A percentile compares a stretch with the other conserved stretches of the same genome.
phyloP scores from a whole-genome alignment of 1,284 basidiomycete genomes.

The Ustilago esculenta region DNA sequence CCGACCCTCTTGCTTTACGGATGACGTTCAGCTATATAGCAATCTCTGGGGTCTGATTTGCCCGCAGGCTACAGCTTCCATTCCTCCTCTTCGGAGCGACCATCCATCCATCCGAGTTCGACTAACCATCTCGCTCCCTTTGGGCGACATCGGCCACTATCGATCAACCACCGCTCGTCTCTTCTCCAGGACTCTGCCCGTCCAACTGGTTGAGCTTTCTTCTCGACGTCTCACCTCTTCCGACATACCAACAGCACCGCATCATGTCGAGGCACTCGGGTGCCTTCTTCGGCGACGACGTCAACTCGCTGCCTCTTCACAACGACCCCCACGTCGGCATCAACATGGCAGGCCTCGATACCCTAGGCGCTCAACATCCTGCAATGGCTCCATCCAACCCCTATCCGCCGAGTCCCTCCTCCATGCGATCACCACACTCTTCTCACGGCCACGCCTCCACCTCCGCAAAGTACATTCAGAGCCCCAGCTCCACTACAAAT shows the following conservation, averaged over 20 bases:
- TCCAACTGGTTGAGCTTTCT: no score
- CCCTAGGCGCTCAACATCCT: conserved; percentile 19
- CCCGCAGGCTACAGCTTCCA: conserved; percentile 13
- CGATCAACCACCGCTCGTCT: no score
- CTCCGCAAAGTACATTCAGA: conserved; percentile 30
- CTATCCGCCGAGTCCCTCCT: conserved; percentile 38
- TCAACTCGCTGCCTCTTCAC: conserved; percentile 35
- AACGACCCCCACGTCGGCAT: conserved; percentile 50
- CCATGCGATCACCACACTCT: conserved; percentile 37
- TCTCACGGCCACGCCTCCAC: conserved; percentile 34
- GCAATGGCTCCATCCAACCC: conserved; percentile 4
- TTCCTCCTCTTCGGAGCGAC: conserved; percentile 2
- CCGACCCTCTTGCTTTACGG: conserved; percentile 5
- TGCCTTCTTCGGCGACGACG: conserved; percentile 46
- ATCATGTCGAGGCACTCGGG: conserved; percentile 46
- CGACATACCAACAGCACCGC: background rate
- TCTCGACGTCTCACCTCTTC: no score
- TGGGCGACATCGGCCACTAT: no score
- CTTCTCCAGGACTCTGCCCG: no score
- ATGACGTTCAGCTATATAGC: conserved; percentile 14
- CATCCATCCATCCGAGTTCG: conserved; percentile 1
- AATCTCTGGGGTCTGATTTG: conserved; percentile 11
- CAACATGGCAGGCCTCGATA: conserved; percentile 47
- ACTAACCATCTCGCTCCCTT: no score
- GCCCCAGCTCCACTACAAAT: conserved; percentile 10